These are phyloP conservation scores for Trichoderma gamsii DNA, from an alignment of 495 filamentous ascomycete species.

Conservation along the genomic window DNA sequence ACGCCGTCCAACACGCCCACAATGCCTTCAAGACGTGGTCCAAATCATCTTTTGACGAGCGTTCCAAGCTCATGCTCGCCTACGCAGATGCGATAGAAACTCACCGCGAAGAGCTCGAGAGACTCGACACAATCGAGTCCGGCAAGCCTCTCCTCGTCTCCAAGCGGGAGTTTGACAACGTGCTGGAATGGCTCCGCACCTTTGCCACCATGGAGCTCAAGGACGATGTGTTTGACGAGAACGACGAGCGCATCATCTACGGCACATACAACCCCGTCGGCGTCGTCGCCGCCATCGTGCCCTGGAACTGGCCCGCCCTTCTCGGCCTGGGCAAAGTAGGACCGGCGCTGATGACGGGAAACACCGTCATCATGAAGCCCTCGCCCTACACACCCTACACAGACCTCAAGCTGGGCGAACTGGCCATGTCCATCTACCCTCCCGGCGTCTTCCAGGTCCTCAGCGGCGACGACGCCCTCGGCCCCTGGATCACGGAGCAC, in stretches of 20 bases:
- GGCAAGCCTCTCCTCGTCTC: slow-evolving; percentile 3
- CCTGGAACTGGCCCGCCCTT: slow-evolving; percentile 63
- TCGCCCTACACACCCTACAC: slow-evolving; percentile 64
- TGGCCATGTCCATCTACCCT: slow-evolving; percentile 54
- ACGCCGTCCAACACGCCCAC: slow-evolving; percentile 42
- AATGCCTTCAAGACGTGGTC: slow-evolving; percentile 42
- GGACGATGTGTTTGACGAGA: slow-evolving; percentile 47
- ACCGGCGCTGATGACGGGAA: slow-evolving; percentile 52
- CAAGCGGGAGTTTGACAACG: not conserved
- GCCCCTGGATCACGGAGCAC: slow-evolving; percentile 52
- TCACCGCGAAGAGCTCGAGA: slow-evolving; percentile 25
- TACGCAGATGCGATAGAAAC: slow-evolving; percentile 35
- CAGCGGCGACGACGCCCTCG: slow-evolving; percentile 60
- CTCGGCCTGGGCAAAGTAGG: slow-evolving; percentile 50
- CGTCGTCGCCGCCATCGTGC: slow-evolving; percentile 48
- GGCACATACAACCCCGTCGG: slow-evolving; percentile 49
- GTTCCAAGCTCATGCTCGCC: slow-evolving; percentile 49
- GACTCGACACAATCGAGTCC: slow-evolving; percentile 10
- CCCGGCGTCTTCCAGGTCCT: slow-evolving; percentile 62
- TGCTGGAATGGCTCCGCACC: slow-evolving; percentile 3
- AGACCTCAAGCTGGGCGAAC: slow-evolving; percentile 56
- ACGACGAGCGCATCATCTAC: slow-evolving; percentile 39
- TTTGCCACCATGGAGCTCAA: slow-evolving; percentile 32
- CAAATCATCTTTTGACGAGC: slow-evolving; percentile 35
- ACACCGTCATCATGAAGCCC: slow-evolving; percentile 58